These are phyloP conservation scores for Cercospora canescens DNA, from an alignment of 2,329 filamentous ascomycete genomes.

Conservation along the genomic window DNA sequence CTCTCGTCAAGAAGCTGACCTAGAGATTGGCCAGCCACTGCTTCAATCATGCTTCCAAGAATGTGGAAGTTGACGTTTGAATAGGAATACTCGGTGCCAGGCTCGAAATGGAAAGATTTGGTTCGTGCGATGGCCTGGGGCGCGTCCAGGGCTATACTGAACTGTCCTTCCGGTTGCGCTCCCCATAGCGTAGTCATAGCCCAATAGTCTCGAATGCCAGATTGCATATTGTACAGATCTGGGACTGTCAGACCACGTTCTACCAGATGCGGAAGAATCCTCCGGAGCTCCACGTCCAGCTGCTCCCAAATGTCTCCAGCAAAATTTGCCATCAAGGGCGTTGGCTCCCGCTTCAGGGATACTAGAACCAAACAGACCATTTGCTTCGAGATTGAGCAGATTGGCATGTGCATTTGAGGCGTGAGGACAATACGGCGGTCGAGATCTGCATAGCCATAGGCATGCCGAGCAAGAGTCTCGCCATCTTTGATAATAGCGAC, in stretches of 20 bases:
- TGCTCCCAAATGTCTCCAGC: conserved; percentile 18
- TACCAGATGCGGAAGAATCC: conserved; percentile 35
- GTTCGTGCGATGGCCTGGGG: conserved; percentile 32
- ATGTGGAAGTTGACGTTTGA: conserved; percentile 48
- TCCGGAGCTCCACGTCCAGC: conserved; percentile 30
- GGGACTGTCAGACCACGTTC: conserved; percentile 37
- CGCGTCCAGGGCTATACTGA: conserved; percentile 39
- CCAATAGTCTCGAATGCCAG: conserved; percentile 50
- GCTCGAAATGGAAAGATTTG: conserved; percentile 43
- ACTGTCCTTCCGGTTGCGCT: conserved; percentile 41
- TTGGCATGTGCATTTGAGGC: conserved; percentile 41
- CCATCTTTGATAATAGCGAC: conserved; percentile 47
- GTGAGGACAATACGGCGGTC: conserved; percentile 41
- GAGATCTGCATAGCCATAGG: conserved; percentile 49
- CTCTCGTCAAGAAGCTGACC: conserved; percentile 39
- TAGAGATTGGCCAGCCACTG: conserved; percentile 39
- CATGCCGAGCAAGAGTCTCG: conserved; percentile 39
- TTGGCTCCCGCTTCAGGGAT: conserved; percentile 38
- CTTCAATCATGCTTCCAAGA: conserved; percentile 42
- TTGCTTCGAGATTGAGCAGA: conserved; percentile 52
- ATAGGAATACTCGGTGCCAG: conserved; percentile 47
- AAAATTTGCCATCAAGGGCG: conserved; percentile 28
- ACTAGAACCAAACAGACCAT: conserved; percentile 43
- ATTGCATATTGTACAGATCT: conserved; percentile 44
- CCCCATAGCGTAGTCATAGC: conserved; percentile 47